Base-by-base conservation (phyloP, 352 stramenopile genomes). In the Pythium sukuiense region DNA sequence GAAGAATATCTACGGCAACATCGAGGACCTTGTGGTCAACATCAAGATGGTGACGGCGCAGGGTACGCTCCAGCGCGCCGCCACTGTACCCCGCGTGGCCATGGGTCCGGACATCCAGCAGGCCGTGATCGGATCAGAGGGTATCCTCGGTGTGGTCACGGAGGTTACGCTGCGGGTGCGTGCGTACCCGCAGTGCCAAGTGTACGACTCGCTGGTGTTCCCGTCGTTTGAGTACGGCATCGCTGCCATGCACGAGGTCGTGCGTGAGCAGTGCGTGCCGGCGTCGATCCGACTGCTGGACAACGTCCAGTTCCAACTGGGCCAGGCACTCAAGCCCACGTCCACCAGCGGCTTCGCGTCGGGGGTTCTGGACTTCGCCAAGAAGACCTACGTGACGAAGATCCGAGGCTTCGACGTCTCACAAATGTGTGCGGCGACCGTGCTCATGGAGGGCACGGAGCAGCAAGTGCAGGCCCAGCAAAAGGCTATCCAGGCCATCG, bases 291-390 rank as follows among this genome's bases (percentile, higher is more conserved):
- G 94, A 18, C 73, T 99, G 35, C 71, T 99, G 46, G 96, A 98
- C 75, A 98, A 99, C 72, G 90, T 88, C 41, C 94, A 99, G 66
- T 99, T 98, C 73, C 85, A 96, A 64, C 71, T 99, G 8, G 94
- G 96, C 3, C 93, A 98, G 63, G 92, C 90, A 35, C 74, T 98
- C 1, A 97, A 96, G 72, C 81, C 82, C 4, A 77, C 73, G 1
- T 80, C 74, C 6, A 64, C 61, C 6, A 76, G 79, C 48, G 79
- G 73, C 49, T 87, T 87, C 53, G 76, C 75, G 5, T 69, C 70
- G 41, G 70, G 72, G n/a, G 72, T 90, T 37, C 54, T 92, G 8
- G 82, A 89, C 58, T 88, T 89, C 58, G 85, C 85, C 27, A 92
- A 95, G 48, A 97, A 96, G 63, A 88, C 81, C 46, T 94, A 92